Base-by-base conservation (phyloP, 108 stramenopile species). In the Pseudonitzschia multiseries region DNA sequence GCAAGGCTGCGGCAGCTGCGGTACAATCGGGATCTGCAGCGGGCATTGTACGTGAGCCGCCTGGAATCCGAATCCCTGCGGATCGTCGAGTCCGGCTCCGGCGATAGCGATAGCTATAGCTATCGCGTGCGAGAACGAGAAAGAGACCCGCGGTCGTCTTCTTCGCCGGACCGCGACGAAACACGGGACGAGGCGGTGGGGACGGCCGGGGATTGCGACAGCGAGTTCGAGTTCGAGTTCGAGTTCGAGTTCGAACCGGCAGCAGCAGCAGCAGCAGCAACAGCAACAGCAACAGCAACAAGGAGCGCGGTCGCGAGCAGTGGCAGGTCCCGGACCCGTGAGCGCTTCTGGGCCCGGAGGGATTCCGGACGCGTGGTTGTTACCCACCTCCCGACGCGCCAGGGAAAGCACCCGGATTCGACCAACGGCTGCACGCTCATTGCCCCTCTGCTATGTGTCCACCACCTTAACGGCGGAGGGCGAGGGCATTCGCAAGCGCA, bases 371-470 rank as follows among this genome's bases (percentile, higher is more conserved):
- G 70, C 60, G 52, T 90, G 36, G 66, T 69, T 28, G 72, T 89
- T 24, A 68, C 76, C 20, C 83, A 80, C 46, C 72, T 90, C 14
- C 76, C 86, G 18, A 95, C 94, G 15, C 90, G 86, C 71, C 94
- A 95, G 70, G 94, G 94, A 13, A 61, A 87, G 22, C 62, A 79
- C 44, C 81, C 77, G 17, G 83, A 73, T 78, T 71, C 89, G 26
- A 92, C 87, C n/a, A 96, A 96, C 70, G 95, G 95, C 0, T 96
- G 95, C 62, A 85, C 95, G 1, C 88, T 96, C 10, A 96, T 96
- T 69, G 89, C 92, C n/a, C 91, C 95, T 0, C 71, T 96, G 31
- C 85, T 81, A 81, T 42, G 94, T 74, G 60, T 78, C 84, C 77
- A 79, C 51, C 86, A 86, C 72, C 77, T 84, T 75, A 77, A 87